Evolutionary conservation across 768 basidiomycete species (phyloP).

Genomic region (Gloeophyllum trabeum): DNA sequence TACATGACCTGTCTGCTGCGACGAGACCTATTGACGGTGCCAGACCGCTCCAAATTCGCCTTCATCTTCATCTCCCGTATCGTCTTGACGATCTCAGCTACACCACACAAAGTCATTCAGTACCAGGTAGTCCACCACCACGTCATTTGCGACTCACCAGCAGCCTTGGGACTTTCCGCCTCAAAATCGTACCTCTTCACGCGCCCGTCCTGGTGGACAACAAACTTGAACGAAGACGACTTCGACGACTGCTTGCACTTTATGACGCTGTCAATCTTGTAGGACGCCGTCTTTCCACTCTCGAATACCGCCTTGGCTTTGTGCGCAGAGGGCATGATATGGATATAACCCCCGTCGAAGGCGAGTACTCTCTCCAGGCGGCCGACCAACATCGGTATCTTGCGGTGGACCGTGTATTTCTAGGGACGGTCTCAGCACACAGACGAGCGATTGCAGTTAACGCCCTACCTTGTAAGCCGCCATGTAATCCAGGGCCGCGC

Average conservation of each 20-base stretch:
- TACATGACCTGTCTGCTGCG: conserved; percentile 50
- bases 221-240: conserved; percentile 79
- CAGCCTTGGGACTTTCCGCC: conserved; percentile 75
- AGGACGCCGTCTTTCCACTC: conserved; percentile 83
- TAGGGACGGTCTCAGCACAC: conserved; percentile 16
- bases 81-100: conserved; percentile 70
- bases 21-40: conserved; percentile 50
- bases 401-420: conserved; percentile 90
- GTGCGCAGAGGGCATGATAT: conserved; percentile 86
- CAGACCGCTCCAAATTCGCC: conserved; percentile 48
- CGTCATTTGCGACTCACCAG: conserved; percentile 37
- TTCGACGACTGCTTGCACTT: conserved; percentile 79
- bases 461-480: conserved; percentile 70
- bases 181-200: conserved; percentile 97
- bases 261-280: conserved; percentile 81
- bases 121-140: background rate
- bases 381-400: conserved; percentile 88
- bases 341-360: conserved; percentile 91
- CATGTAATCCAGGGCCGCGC: conserved; percentile 64
- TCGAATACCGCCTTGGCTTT: conserved; percentile 77
- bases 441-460: background rate
- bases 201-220: conserved; percentile 61
- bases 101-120: background rate
- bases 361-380: conserved; percentile 86
- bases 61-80: conserved; percentile 64